Base-by-base conservation (phyloP, 768 basidiomycete genomes). In the Suillus weaverae region DNA sequence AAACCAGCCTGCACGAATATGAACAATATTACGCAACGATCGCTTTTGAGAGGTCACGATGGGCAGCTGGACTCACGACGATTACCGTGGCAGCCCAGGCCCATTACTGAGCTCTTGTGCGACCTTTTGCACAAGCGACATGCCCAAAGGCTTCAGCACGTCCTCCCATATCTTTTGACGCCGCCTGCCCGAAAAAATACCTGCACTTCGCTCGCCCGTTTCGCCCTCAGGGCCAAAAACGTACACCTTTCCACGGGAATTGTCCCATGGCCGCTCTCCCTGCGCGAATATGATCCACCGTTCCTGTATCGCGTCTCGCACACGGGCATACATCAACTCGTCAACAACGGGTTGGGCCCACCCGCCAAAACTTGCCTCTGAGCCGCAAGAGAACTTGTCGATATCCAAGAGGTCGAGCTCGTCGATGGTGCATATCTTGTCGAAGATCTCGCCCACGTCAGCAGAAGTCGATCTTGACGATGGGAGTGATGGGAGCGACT, bases 201-300 rank as follows among this genome's bases (percentile, higher is more conserved):
- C 75, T 62, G 73, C 78, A 16, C 84, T 85, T 55, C 91, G 84
- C 74, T 91, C 90, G 54, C 91, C 91, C 0, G 85, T 86, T 76
- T 93, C 91, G 61, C 91, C 91, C 72, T 92, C 91, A 0, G 91
- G 91, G 5, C 91, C 91, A 68, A 93, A 91, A 22, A 93, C 90
- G 73, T 84, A 92, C 55, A 91, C 84, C 75, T 85, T 89, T 64
- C 86, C 84, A 16, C 46, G 74, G 0, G 75, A 71, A 64, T 83
- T 84, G 63, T 77, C 78, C 90, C 91, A 93, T 9, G 91, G 91
- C 4, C 79, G 83, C 72, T 89, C 86, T 6, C 89, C 90, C 72
- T 90, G 74, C 7, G 91, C 90, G 63, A 93, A 93, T 26, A 86
- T 72, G 30, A 92, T 83, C 91, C 91, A 93, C 48, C 85, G 82